Base-by-base conservation (phyloP, 768 basidiomycete species). In the Rhodotorula diobovata region DNA sequence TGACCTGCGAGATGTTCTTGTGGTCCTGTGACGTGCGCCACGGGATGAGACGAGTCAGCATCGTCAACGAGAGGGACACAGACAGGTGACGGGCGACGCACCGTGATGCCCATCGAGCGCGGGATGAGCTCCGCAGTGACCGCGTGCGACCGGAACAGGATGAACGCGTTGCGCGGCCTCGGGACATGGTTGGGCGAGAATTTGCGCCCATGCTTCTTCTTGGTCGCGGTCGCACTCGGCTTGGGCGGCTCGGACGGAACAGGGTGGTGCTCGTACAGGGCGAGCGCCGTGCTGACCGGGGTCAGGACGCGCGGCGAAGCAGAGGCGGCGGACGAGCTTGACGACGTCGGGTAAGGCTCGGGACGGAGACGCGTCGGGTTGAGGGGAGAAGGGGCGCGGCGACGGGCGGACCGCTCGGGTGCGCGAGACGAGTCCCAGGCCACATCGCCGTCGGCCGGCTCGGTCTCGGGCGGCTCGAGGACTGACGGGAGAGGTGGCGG, bases 151-250 rank as follows among this genome's bases (percentile, higher is more conserved):
- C 90, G 85, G 78, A 89, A 91, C 71, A 90, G 84, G 73, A 91
- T 90, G 80, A 91, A 91, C 0, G 89, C 87, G 79, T 90, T 90
- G 25, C 87, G 82, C 0, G 89, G 89, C 37, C 90, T 86, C 28
- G 87, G 87, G 50, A 90, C 84, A 77, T 89, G 89, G 28, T 46
- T 56, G 9, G 23, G 37, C 20, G 70, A 62, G 32, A 55, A 11
- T 53, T 84, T 84, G 53, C 82, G 81, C 1, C 84, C 82, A 73
- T 86, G 85, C 15, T 84, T 84, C 74, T 85, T 85, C 37, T 25
- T 48, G 34, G 28, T 34, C 32, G 23, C 23, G 11, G 32, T 23
- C 30, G n/a, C 25, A 21, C 8, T 21, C 39, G 18, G 21, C n/a
- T 20, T 15, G 20, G 54, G 34, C 37, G 62, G 61, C 25, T 25